Base-by-base conservation (phyloP, 805 yeast species). In the Tetrapisispora iriomotensis region DNA sequence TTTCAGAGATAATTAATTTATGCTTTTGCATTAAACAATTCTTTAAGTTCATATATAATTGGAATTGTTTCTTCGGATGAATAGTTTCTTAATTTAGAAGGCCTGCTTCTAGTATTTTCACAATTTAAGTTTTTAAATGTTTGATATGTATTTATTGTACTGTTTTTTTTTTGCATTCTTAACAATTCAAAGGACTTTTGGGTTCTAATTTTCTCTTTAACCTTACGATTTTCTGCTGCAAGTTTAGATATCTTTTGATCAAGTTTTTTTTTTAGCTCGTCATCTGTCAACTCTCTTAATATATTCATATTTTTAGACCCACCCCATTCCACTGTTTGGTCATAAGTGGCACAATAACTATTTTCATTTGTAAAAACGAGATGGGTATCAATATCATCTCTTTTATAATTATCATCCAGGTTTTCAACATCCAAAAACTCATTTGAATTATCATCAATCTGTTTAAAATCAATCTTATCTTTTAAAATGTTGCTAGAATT, bases 31-130 rank as follows among this genome's bases (percentile, higher is more conserved):
- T 43, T 48, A 33, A 52, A 26, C 15, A 54, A 41, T 34, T 46
- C 53, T 34, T 51, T 47, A n/a, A 56, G 42, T 40, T 54, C 61
- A 36, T 53, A 57, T 17, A 56, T 39, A 19, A 56, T 48, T 8
- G 63, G 61, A 17, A 58, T 58, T 14, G 55, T 46, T 26, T 57
- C 63, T 45, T 58, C 63, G 3, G 56, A 48, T 7, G 49, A 48
- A 37, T 45, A 32, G 27, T 47, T 38, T 29, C 29, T 30, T 18
- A 30, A 29, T 3, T 15, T 26, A 21, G 39, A 46, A 46, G 53
- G 35, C 56, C 56, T 36, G 53, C 56, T 44, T 45, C 38, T 38
- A 25, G 20, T 14, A 20, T 27, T 18, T 14, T 17, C 22, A 7
- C 19, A n/a, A 13, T 31, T 26, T 3, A 15, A 9, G 4, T n/a